These are phyloP conservation scores for Polyporus arcularius DNA, from an alignment of 768 basidiomycete genomes.

Conservation along the genomic window DNA sequence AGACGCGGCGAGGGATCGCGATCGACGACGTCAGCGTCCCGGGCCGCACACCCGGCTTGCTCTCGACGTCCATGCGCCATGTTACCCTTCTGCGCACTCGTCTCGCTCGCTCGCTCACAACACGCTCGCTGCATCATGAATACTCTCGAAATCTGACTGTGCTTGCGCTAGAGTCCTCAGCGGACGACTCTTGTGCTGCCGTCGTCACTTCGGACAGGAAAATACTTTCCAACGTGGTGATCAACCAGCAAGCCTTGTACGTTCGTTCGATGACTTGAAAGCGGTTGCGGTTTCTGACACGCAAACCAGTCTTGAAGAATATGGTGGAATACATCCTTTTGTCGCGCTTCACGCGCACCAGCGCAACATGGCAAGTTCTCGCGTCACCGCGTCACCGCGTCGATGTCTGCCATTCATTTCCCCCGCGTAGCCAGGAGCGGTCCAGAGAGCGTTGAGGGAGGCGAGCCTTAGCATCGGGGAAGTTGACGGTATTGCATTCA, in stretches of 20 bases:
- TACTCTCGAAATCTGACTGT: slow-evolving; percentile 49
- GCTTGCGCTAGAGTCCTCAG: slow-evolving; percentile 82
- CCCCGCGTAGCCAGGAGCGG: slow-evolving; percentile 64
- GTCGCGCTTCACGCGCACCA: slow-evolving; percentile 79
- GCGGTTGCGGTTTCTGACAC: background rate
- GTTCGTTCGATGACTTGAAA: slow-evolving; percentile 19
- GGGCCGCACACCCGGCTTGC: too few relatives aligned
- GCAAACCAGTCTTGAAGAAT: slow-evolving; percentile 50
- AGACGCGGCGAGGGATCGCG: too few relatives aligned
- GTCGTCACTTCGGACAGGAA: slow-evolving; percentile 70
- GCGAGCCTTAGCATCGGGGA: slow-evolving; percentile 60
- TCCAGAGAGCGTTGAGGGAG: slow-evolving; percentile 64
- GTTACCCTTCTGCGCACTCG: background rate
- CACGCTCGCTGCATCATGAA: background rate
- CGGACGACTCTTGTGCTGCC: slow-evolving; percentile 93
- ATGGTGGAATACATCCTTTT: slow-evolving; percentile 79
- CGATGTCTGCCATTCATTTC: slow-evolving; percentile 1
- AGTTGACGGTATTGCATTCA: slow-evolving; percentile 88
- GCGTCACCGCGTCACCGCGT: background rate
- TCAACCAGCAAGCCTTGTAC: slow-evolving; percentile 74
- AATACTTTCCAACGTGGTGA: slow-evolving; percentile 83
- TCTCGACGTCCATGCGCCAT: slow-evolving; percentile 4
- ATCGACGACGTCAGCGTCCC: too few relatives aligned
- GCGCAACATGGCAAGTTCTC: slow-evolving; percentile 63
- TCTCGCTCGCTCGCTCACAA: background rate